Evolutionary conservation across 805 yeast species (phyloP).

Genomic region (Lipomyces yamanashiensis): DNA sequence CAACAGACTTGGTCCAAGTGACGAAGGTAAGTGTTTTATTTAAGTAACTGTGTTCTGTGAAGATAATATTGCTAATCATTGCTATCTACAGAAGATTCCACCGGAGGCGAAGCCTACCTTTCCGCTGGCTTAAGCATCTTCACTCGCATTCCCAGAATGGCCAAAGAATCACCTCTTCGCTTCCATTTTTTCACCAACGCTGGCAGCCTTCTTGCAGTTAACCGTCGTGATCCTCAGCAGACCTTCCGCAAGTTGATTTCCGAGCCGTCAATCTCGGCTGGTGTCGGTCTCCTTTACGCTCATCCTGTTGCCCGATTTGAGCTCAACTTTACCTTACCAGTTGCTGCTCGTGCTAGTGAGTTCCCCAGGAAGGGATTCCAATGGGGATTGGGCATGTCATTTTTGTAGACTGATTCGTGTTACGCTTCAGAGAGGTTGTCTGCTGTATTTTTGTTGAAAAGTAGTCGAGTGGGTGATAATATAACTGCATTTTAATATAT

Average conservation of each 20-base stretch:
- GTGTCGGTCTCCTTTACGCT: conserved; percentile 63
- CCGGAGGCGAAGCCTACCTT: conserved; percentile 70
- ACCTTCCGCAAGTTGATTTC: conserved; percentile 43
- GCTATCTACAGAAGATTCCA: conserved; percentile 48
- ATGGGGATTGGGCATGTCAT: conserved; percentile 66
- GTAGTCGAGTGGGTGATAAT: too few relatives aligned
- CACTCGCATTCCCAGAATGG: conserved; percentile 61
- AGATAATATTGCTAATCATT: neutral
- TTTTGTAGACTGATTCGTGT: conserved; percentile 48
- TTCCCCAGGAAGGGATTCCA: conserved; percentile 66
- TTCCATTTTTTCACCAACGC: conserved; percentile 68
- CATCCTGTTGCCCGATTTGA: conserved; percentile 73
- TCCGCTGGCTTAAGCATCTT: conserved; percentile 64
- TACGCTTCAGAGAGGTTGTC: neutral
- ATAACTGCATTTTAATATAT: too few relatives aligned
- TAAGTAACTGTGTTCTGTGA: neutral
- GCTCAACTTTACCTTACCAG: conserved; percentile 65
- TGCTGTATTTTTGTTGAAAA: too few relatives aligned
- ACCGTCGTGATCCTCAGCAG: conserved; percentile 28
- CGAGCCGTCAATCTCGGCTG: conserved; percentile 58
- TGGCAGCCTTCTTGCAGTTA: conserved; percentile 57
- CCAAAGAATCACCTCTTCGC: conserved; percentile 56
- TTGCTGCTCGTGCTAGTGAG: conserved; percentile 57
- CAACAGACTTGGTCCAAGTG: conserved; percentile 70
- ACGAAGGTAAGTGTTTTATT: conserved; percentile 40